A percentile compares a stretch with the other conserved stretches of the same genome.
phyloP scores from a whole-genome alignment of 108 stramenopile genomes.

The Epipyxis sp. region DNA sequence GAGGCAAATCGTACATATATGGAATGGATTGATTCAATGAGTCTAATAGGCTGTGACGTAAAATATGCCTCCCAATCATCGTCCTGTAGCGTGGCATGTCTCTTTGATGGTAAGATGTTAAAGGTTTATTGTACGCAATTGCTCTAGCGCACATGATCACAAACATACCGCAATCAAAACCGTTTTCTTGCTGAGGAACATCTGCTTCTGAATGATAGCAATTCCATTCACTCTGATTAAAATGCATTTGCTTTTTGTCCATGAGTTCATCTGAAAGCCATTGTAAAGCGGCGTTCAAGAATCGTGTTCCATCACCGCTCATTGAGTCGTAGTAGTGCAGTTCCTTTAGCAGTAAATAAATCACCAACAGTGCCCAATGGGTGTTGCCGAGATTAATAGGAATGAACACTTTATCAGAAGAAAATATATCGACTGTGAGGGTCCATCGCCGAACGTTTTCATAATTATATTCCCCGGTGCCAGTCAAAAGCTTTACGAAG shows the following conservation, averaged over 20 bases:
- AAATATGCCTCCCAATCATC: no score
- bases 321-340: slow-evolving; percentile 59
- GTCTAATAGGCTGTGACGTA: no score
- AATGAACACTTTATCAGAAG: slow-evolving; percentile 78
- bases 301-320: slow-evolving; percentile 39
- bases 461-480: slow-evolving; percentile 41
- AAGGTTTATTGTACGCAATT: no score
- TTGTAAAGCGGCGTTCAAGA: slow-evolving; percentile 28
- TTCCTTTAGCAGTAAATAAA: slow-evolving; percentile 73
- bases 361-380: slow-evolving; percentile 87
- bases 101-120: no score
- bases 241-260: slow-evolving; percentile 33
- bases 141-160: slow-evolving; percentile 30
- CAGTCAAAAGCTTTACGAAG: slow-evolving; percentile 81
- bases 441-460: slow-evolving; percentile 1
- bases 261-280: slow-evolving; percentile 51
- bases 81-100: no score
- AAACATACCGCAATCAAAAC: slow-evolving; percentile 37
- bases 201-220: background rate
- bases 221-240: slow-evolving; percentile 29
- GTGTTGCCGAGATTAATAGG: slow-evolving; percentile 77
- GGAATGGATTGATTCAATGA: no score
- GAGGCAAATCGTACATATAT: no score
- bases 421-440: slow-evolving; percentile 73
- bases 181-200: slow-evolving; percentile 34